Base-by-base conservation (phyloP, 495 filamentous ascomycete genomes). In the Podospora pseudopauciseta region DNA sequence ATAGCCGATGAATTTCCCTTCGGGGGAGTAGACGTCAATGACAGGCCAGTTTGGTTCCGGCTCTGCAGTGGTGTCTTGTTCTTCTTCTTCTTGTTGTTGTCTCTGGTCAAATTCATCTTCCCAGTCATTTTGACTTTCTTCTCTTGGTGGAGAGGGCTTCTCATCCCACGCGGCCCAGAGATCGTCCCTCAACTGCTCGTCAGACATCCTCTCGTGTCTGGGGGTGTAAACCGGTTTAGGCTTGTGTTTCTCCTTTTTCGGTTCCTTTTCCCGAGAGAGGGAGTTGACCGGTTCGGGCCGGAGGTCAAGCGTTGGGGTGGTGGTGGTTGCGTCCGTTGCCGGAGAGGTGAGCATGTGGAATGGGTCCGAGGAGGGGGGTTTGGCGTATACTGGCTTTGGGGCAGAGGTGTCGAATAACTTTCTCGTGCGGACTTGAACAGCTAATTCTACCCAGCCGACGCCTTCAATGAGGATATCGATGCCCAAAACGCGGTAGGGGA, bases 401-500 rank as follows among this genome's bases (percentile, higher is more conserved):
- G 39, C 7, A 0, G 39, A 49, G 39, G 13, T 49, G 15, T 49
- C 62, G n/a, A 26, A 70, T 62, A 85, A 67, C 28, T 78, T 72
- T 71, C 70, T 86, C 27, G 84, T 85, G 26, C 94, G 87, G 7
- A 95, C 85, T 77, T 98, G 94, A 16, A 89, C 88, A 5, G 86
- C 89, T 20, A 99, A 77, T 76, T 99, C 95, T 7, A 99, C 84
- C 94, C 96, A 99, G 2, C 95, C 95, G 55, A 89, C 88, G 20
- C 94, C 92, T 71, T 97, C 93, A 49, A 99, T 88, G 7, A 99
- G 80, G 53, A 99, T 87, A 75, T 99, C 95, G 0, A 90, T 84
- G 5, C 88, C 84, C 64, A 94, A 81, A 3, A 97, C 87, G 11
- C 83, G 84, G 75, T 94, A 99, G 2, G 93, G 94, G 53, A 98